Evolutionary conservation across 495 filamentous ascomycete species (phyloP).

Genomic region (Aspergillus ellipticus): DNA sequence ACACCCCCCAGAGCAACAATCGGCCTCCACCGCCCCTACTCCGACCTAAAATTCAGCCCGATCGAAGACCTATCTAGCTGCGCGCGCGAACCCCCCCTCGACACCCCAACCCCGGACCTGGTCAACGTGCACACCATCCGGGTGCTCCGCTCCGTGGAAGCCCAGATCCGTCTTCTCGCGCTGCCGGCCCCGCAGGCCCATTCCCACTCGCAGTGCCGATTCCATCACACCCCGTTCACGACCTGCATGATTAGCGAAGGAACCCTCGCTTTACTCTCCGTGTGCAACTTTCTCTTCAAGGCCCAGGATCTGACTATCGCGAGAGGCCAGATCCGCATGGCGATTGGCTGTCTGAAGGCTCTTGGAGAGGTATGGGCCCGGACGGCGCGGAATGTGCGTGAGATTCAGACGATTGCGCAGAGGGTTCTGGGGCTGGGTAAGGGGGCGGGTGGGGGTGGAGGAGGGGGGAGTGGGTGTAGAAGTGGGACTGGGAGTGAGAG

Average conservation of each 20-base stretch:
- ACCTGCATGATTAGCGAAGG: slow-evolving; percentile 34
- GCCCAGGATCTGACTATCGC: slow-evolving; percentile 23
- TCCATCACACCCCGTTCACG: slow-evolving; percentile 26
- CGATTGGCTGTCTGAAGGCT: slow-evolving; percentile 28
- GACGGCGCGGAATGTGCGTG: slow-evolving; percentile 65
- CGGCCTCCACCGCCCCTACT: slow-evolving; percentile 30
- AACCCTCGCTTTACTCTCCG: slow-evolving; percentile 26
- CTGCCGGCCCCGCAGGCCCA: slow-evolving; percentile 19
- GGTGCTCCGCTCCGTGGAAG: slow-evolving; percentile 23
- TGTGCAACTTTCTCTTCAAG: slow-evolving; percentile 21
- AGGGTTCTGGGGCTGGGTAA: slow-evolving; percentile 6
- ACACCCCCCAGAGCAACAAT: slow-evolving; percentile 19
- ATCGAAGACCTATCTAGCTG: slow-evolving; percentile 30
- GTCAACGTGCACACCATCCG: slow-evolving; percentile 26
- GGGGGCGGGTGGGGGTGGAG: no score
- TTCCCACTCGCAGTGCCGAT: no score
- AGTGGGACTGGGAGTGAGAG: no score
- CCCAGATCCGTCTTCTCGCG: slow-evolving; percentile 26
- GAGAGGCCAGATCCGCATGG: slow-evolving; percentile 32
- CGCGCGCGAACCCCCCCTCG: slow-evolving; percentile 21
- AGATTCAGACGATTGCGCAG: slow-evolving; percentile 71
- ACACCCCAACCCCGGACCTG: slow-evolving; percentile 23
- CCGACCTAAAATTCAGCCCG: slow-evolving; percentile 27
- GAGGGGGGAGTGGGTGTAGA: no score
- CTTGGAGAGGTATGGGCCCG: slow-evolving; percentile 28